phyloP scores from a whole-genome alignment of 2,329 filamentous ascomycete species.

The Ascochyta koolunga region DNA sequence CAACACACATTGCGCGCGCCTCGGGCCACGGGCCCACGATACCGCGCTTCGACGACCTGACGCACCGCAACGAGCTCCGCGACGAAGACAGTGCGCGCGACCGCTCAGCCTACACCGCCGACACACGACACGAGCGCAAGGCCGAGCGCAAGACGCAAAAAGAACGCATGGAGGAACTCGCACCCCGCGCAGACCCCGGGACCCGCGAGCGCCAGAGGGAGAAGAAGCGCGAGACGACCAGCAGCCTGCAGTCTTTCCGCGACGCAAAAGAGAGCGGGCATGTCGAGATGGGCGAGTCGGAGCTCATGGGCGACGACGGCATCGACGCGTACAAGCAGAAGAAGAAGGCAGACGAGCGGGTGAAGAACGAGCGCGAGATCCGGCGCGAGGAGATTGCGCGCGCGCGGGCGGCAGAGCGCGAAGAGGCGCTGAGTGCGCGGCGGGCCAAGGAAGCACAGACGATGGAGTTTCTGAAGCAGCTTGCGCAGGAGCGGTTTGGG shows the following conservation, averaged over 20 bases:
- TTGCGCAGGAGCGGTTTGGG: slow-evolving; percentile 75
- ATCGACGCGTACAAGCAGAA: slow-evolving; percentile 70
- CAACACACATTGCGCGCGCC: slow-evolving; percentile 41
- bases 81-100: slow-evolving; percentile 61
- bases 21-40: slow-evolving; percentile 62
- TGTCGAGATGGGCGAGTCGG: slow-evolving; percentile 71
- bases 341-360: slow-evolving; percentile 68
- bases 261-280: slow-evolving; percentile 68
- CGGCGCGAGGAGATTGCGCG: slow-evolving; percentile 79
- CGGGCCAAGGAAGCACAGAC: slow-evolving; percentile 81
- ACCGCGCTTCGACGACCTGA: slow-evolving; percentile 76
- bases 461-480: slow-evolving; percentile 77
- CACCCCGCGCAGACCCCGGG: slow-evolving; percentile 81
- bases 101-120: slow-evolving; percentile 52
- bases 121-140: slow-evolving; percentile 67
- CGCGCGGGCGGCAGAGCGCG: slow-evolving; percentile 77
- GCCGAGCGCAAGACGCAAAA: slow-evolving; percentile 70
- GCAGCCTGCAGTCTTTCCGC: slow-evolving; percentile 75
- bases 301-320: slow-evolving; percentile 77
- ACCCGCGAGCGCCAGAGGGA: slow-evolving; percentile 84
- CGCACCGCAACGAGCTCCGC: slow-evolving; percentile 65
- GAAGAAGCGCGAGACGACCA: slow-evolving; percentile 76
- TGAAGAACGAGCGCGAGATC: slow-evolving; percentile 84
- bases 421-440: slow-evolving; percentile 74
- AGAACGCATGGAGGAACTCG: slow-evolving; percentile 78